A percentile compares a stretch with the other conserved stretches of the same genome.
Evolutionary conservation across 1,284 basidiomycete species (phyloP).

Genomic region (Cryptococcus jaspeensis): DNA sequence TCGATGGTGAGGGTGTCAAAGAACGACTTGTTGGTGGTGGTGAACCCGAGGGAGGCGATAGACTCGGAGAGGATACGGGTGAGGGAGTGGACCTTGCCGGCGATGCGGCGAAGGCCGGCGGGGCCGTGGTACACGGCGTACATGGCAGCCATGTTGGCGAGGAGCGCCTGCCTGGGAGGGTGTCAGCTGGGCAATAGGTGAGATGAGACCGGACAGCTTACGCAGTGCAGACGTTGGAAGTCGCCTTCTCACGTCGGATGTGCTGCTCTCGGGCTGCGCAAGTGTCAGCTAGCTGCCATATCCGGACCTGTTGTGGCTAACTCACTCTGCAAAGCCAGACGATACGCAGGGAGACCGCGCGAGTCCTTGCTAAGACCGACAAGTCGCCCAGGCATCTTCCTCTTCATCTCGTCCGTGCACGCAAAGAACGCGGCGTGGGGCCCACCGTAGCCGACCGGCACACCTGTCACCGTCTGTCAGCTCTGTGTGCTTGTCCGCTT

Average conservation of each 20-base stretch:
- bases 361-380: slow-evolving; percentile 87
- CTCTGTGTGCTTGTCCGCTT: slow-evolving; percentile 24
- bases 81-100: slow-evolving; percentile 84
- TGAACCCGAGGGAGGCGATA: slow-evolving; percentile 72
- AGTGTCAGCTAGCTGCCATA: neutral
- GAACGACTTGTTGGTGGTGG: slow-evolving; percentile 62
- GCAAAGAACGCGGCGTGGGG: slow-evolving; percentile 97
- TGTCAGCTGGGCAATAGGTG: slow-evolving; percentile 1
- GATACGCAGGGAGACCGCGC: slow-evolving; percentile 81
- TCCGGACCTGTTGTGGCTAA: no score
- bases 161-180: slow-evolving; percentile 72
- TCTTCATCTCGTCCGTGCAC: slow-evolving; percentile 85
- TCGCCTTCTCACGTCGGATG: slow-evolving; percentile 92
- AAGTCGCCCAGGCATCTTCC: slow-evolving; percentile 94
- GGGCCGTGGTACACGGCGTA: slow-evolving; percentile 97
- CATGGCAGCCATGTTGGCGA: slow-evolving; percentile 97
- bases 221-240: slow-evolving; percentile 85
- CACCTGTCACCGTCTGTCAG: slow-evolving; percentile 46
- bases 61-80: slow-evolving; percentile 73
- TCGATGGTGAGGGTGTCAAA: slow-evolving; percentile 95
- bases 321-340: slow-evolving; percentile 89
- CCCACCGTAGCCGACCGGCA: slow-evolving; percentile 85
- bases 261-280: slow-evolving; percentile 84
- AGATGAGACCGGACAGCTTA: slow-evolving; percentile 13
- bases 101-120: slow-evolving; percentile 78